Conservation (phyloP, 2,329 filamentous ascomycete genomes). For the Diaporthe helianthi region DNA sequence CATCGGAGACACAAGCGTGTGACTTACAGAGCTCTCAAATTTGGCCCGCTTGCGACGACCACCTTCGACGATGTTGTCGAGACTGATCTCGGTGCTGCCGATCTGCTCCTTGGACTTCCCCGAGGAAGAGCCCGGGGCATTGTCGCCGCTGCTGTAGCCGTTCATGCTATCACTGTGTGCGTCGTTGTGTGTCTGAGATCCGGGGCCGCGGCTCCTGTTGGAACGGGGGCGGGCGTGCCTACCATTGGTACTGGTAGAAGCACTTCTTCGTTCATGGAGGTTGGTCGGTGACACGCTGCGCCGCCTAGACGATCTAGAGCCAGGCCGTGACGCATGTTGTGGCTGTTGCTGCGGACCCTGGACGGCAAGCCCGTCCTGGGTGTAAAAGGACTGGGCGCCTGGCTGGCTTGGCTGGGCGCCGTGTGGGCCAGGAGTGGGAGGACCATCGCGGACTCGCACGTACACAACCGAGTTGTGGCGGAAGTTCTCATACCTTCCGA, state of each 20-base stretch:
- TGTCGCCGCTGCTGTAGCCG: conserved; percentile 88
- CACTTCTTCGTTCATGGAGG: conserved; percentile 76
- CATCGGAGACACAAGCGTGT: conserved; percentile 25
- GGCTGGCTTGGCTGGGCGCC: conserved; percentile 62
- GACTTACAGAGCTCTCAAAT: conserved; percentile 93
- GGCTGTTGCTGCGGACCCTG: conserved; percentile 59
- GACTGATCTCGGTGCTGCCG: conserved; percentile 94
- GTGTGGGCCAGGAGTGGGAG: conserved; percentile 53
- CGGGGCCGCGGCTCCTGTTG: conserved; percentile 68
- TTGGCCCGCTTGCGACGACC: conserved; percentile 94
- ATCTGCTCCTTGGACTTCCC: conserved; percentile 84
- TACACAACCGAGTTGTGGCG: conserved; percentile 91
- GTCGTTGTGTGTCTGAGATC: conserved; percentile 61
- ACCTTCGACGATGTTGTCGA: conserved; percentile 98
- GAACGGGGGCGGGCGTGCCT: conserved; percentile 76
- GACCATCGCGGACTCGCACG: conserved; percentile 80
- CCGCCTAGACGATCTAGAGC: conserved; percentile 73
- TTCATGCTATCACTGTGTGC: conserved; percentile 69
- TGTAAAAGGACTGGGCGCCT: conserved; percentile 61
- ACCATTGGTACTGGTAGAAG: conserved; percentile 67
- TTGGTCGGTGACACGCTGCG: conserved; percentile 80
- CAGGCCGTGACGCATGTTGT: conserved; percentile 70
- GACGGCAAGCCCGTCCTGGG: conserved; percentile 58
- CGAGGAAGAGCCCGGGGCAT: conserved; percentile 76
- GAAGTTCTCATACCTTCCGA: conserved; percentile 96